These are phyloP conservation scores for Leishmania gerbilli DNA, from an alignment of 208 protist species.

Conservation along the genomic window DNA sequence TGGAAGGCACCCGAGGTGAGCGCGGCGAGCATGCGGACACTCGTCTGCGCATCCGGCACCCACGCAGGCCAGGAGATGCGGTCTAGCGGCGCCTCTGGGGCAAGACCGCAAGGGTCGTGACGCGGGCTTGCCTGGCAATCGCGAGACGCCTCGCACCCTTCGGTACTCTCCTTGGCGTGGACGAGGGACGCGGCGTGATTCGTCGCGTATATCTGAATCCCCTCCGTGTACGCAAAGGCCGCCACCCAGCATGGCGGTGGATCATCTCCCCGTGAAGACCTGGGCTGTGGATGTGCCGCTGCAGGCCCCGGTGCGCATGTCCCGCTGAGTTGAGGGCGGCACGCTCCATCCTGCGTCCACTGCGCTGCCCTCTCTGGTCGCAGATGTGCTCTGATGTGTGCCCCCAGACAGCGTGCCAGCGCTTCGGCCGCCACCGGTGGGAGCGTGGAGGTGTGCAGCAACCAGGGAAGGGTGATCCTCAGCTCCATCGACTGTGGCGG, in stretches of 20 bases:
- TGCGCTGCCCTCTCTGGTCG: neutral
- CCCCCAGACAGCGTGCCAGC: constrained; percentile 5
- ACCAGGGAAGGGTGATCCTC: constrained; percentile 20
- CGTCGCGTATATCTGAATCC: constrained; percentile 8
- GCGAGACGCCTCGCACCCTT: neutral
- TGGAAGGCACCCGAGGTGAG: constrained; percentile 27
- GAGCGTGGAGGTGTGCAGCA: constrained; percentile 14
- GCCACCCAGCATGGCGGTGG: constrained; percentile 35
- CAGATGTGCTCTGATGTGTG: constrained; percentile 5
- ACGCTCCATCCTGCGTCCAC: neutral
- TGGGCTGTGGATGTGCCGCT: neutral
- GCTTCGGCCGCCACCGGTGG: constrained; percentile 3
- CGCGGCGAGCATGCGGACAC: constrained; percentile 29
- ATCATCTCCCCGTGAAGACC: no score
- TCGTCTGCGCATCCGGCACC: constrained; percentile 26
- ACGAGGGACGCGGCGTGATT: constrained; percentile 9
- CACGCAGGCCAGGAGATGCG: constrained; percentile 34
- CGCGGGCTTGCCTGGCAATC: neutral
- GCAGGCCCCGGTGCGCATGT: neutral
- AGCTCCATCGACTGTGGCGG: neutral
- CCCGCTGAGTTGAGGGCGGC: neutral
- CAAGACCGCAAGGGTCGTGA: neutral
- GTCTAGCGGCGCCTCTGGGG: neutral
- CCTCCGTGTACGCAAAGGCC: constrained; percentile 33
- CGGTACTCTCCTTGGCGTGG: constrained; percentile 1